Percentiles rank a stretch among this genome's conserved stretches.
Evolutionary conservation across 2,329 filamentous ascomycete genomes (phyloP).

Genomic region (Ophiobolus disseminans): DNA sequence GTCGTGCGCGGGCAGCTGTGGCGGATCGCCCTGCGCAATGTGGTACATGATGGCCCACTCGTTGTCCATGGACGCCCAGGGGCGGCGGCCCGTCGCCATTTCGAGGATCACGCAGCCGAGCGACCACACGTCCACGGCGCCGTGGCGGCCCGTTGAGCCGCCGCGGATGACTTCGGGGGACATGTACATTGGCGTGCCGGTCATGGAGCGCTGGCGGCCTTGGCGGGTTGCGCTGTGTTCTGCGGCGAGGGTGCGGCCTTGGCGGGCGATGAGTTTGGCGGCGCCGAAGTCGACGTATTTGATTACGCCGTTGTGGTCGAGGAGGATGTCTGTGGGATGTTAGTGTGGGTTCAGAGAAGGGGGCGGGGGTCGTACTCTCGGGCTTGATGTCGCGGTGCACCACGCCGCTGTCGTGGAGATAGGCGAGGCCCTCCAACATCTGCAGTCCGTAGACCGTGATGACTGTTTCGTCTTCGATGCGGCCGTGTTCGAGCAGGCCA

Average conservation of each 20-base stretch:
- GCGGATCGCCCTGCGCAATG: constrained; percentile 95
- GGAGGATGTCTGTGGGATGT: constrained; percentile 74
- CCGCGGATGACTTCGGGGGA: constrained; percentile 98
- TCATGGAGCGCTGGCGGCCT: constrained; percentile 82
- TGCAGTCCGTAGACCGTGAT: constrained; percentile 97
- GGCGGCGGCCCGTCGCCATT: constrained; percentile 93
- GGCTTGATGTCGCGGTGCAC: constrained; percentile 98
- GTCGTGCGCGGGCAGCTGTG: constrained; percentile 79
- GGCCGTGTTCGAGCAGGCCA: constrained; percentile 87
- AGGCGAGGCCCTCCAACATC: constrained; percentile 90
- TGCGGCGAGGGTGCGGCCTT: constrained; percentile 83
- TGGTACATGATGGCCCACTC: constrained; percentile 99
- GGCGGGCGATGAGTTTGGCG: constrained; percentile 93
- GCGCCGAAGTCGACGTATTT: constrained; percentile 99
- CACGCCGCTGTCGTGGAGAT: constrained; percentile 89
- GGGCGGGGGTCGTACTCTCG: constrained; percentile 71
- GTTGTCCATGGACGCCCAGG: constrained; percentile 96
- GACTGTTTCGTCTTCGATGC: constrained; percentile 96
- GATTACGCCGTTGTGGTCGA: constrained; percentile 97
- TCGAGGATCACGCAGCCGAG: constrained; percentile 95
- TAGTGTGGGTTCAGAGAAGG: constrained; percentile 22
- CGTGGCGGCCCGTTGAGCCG: constrained; percentile 72
- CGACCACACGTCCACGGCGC: constrained; percentile 94
- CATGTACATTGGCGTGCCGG: constrained; percentile 99
- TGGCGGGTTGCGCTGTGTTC: constrained; percentile 61